Evolutionary conservation across 2,329 filamentous ascomycete species (phyloP), one percentile per base, ranked within the genome.

Genomic region (Aspergillus ruber): DNA sequence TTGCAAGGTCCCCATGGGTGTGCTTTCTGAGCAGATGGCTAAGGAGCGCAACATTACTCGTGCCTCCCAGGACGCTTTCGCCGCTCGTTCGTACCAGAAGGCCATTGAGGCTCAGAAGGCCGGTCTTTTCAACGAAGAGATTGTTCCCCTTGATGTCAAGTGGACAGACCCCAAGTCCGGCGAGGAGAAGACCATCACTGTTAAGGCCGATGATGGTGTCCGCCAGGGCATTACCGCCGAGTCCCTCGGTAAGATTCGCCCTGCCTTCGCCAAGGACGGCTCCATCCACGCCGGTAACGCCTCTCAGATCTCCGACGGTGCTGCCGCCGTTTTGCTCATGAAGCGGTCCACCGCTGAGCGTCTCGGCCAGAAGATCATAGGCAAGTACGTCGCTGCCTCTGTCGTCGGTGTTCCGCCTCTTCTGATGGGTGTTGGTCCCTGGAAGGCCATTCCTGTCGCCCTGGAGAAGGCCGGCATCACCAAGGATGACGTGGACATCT

Each of bases 1-100:
- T 80, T 98, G 93, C 83, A 96, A 95, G 75, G 91, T 97, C 3
- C 85, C 90, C 67, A 97, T 97, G 93, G 91, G 91, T 60, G 81
- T 90, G 9, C 78, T 97, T 43, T 95, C 89, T 23, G 93, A 98
- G 73, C 72, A 91, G 63, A 96, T 97, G 91, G 93, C 91, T 58
- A 86, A 89, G 72, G 89, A 90, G 67, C 82, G 85, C 61, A 77
- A 79, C 50, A 81, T 97, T 63, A 63, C 75, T 48, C 85, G 93
- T 52, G 73, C 77, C 9, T 74, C 79, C 45, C 93, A 97, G 72
- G 93, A 98, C 67, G 81, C 82, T n/a, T 98, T 97, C 69, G 93
- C 93, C 12, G 91, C 91, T n/a, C 73, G 77, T 3, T 95, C 89
- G 36, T 97, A 95, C 78, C 84, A 90, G 58, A 97, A 95, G 75